Base-by-base conservation (phyloP, 305 asterid species). In the Solanum aculeatissimum region DNA sequence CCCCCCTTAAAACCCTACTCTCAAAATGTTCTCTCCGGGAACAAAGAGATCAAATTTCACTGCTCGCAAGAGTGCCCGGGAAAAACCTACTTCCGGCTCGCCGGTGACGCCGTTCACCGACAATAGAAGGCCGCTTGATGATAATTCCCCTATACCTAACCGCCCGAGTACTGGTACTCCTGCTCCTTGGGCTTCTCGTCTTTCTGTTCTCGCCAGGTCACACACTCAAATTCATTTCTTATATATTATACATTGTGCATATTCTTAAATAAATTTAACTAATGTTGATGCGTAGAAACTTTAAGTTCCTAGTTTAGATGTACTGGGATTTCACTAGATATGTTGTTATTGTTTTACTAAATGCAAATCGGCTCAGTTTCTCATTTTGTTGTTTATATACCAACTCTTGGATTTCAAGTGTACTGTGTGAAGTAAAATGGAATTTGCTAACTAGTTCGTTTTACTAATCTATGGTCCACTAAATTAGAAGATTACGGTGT, bases 151-250 rank as follows among this genome's bases (percentile, higher is more conserved):
- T 57, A 84, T 92, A 54, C 92, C 93, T 66, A 92, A 89, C 89
- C 97, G 98, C 23, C 98, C 98, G 15, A 81, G 88, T 84, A 92
- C 94, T 74, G 99, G 98, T 74, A 96, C 98, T 55, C 99, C 99
- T 7, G 98, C 97, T 60, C 99, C 98, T 12, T 95, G 98, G 98
- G 84, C 95, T 82, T 88, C 99, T 87, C 99, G 99, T 71, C 99
- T 91, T 84, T 93, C 98, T 75, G 95, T 91, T 47, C 92, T 93
- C 14, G 93, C 98, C 78, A 93, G 98, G 99, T 89, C 78, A 38
- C 4, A 18, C 62, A 18, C 3, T 43, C 84, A 42, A 82, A 1
- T 60, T 19, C 78, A 18, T 21, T 63, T 25, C 15, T 43, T 70
- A 6, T n/a, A 70, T 40, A 70, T 35, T 35, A 35, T 35, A 35